These are phyloP conservation scores for Colletotrichum cordylinicola DNA, from an alignment of 2,329 filamentous ascomycete species.

Conservation along the genomic window DNA sequence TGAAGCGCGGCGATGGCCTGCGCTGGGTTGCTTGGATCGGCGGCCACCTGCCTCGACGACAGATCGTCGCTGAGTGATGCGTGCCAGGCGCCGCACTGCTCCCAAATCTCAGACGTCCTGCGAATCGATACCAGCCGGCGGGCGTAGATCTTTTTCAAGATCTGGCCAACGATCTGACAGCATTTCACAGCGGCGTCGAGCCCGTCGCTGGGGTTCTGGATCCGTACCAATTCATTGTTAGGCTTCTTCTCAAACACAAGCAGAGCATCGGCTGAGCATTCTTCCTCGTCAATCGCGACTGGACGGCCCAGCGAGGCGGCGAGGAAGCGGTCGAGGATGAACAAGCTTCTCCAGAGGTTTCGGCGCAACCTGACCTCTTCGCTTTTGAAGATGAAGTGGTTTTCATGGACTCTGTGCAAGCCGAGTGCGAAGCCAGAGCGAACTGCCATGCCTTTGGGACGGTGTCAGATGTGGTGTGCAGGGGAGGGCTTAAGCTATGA, in stretches of 20 bases:
- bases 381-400: slow-evolving; percentile 55
- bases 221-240: slow-evolving; percentile 4
- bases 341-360: slow-evolving; percentile 69
- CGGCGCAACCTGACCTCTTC: slow-evolving; percentile 54
- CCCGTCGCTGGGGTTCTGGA: slow-evolving; percentile 28
- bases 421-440: slow-evolving; percentile 67
- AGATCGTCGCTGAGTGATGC: slow-evolving; percentile 52
- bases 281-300: slow-evolving; percentile 64
- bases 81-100: slow-evolving; percentile 58
- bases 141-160: slow-evolving; percentile 65
- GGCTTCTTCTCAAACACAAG: slow-evolving; percentile 22
- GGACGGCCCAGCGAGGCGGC: slow-evolving; percentile 68
- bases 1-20: slow-evolving; percentile 67
- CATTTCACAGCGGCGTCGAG: slow-evolving; percentile 63
- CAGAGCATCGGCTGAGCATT: slow-evolving; percentile 60
- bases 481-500: not conserved
- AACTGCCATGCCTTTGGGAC: slow-evolving; percentile 62
- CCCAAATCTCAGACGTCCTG: slow-evolving; percentile 62
- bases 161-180: slow-evolving; percentile 62
- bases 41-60: slow-evolving; percentile 54
- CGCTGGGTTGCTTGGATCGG: slow-evolving; percentile 43
- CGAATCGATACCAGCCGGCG: slow-evolving; percentile 62
- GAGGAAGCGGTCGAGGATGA: slow-evolving; percentile 68
- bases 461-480: slow-evolving; percentile 14
- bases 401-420: slow-evolving; percentile 63